Evolutionary conservation across 106 monocot species (phyloP).

Genomic region (Dendrobium nobile): DNA sequence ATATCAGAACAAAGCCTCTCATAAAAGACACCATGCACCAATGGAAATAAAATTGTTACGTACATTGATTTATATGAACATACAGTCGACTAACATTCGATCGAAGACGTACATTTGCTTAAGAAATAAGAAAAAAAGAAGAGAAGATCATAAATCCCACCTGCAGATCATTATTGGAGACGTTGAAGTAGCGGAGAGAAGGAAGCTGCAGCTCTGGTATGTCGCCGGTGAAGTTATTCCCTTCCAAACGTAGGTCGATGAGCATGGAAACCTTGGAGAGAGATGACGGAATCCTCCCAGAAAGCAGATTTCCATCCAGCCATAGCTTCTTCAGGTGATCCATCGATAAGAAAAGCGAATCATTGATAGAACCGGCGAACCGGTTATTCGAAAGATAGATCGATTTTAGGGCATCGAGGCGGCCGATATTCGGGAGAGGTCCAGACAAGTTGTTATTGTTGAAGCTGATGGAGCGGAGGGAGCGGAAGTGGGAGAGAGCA

Average conservation of each 20-base stretch:
- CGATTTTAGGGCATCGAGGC: conserved; percentile 24
- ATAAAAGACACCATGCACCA: too few species aligned
- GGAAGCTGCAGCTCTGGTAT: conserved; percentile 22
- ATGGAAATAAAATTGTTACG: too few species aligned
- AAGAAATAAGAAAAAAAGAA: neutral
- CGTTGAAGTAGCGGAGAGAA: conserved; percentile 25
- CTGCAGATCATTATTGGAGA: conserved; percentile 32
- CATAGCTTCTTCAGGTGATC: conserved; percentile 51
- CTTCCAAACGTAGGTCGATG: conserved; percentile 52
- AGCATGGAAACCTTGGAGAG: conserved; percentile 22
- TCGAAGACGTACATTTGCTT: neutral
- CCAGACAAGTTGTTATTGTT: conserved; percentile 40
- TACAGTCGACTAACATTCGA: too few species aligned
- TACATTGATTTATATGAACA: too few species aligned
- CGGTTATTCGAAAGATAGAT: conserved; percentile 45
- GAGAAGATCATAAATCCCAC: conserved; percentile 4
- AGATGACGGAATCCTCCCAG: conserved; percentile 36
- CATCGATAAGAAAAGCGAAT: conserved; percentile 32
- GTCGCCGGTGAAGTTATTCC: conserved; percentile 38
- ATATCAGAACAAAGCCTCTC: too few species aligned
- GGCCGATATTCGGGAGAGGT: conserved; percentile 28
- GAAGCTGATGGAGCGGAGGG: conserved; percentile 43
- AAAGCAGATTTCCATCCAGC: conserved; percentile 36
- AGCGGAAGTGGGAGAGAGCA: conserved; percentile 19
- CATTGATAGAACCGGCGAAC: conserved; percentile 33